Evolutionary conservation across 805 yeast species (phyloP).

Genomic region (Monosporozyma yasuniensis): DNA sequence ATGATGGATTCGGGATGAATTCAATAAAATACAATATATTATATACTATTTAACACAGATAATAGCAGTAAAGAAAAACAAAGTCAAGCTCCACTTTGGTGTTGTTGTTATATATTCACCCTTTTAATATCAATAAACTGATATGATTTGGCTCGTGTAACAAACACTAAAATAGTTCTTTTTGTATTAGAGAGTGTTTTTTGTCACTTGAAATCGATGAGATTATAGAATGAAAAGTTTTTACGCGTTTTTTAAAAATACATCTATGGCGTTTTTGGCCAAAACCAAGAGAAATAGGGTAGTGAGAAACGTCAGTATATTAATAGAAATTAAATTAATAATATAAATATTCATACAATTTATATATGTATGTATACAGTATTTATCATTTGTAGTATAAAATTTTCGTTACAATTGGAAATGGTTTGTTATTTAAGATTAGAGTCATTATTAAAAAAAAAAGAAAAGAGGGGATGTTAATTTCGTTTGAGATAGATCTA

Average conservation of each 20-base stretch:
- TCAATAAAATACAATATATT: neutral
- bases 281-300: neutral
- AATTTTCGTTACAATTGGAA: neutral
- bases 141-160: neutral
- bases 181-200: neutral
- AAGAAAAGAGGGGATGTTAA: neutral
- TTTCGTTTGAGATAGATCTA: slow-evolving; percentile 19
- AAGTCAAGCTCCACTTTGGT: neutral
- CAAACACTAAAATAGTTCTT: neutral
- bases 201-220: neutral
- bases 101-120: neutral
- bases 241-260: neutral
- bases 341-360: neutral
- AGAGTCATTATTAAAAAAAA: neutral
- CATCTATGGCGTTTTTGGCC: neutral
- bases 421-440: neutral
- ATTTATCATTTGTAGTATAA: neutral
- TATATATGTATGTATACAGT: neutral
- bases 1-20: neutral
- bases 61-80: neutral
- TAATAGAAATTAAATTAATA: neutral
- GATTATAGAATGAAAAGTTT: neutral
- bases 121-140: neutral
- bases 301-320: neutral
- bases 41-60: neutral